A percentile compares a stretch with the other conserved stretches of the same genome.
Conservation (phyloP, 1,139 yeast species). For the Diutina mesorugosa region DNA sequence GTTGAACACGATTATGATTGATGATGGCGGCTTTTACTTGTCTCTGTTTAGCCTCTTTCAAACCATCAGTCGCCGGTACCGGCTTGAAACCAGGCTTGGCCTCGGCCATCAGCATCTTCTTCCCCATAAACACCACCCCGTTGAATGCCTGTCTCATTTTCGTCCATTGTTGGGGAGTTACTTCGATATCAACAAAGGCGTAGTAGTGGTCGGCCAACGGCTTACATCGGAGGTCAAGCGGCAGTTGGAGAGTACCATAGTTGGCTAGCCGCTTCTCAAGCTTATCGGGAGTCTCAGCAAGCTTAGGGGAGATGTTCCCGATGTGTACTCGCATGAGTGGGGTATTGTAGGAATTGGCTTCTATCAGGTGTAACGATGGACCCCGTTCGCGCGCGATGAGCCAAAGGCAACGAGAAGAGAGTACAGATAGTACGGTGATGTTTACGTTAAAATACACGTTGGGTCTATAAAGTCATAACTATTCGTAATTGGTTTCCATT, state of each 20-base stretch:
- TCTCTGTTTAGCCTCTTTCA: conserved; percentile 7
- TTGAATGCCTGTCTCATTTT: conserved; percentile 45
- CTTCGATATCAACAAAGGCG: conserved; percentile 52
- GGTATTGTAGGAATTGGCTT: not conserved
- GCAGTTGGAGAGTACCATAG: conserved; percentile 32
- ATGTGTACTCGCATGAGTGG: conserved; percentile 31
- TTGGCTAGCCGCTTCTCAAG: conserved; percentile 34
- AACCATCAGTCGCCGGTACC: conserved; percentile 10
- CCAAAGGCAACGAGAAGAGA: no score
- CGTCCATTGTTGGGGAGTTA: conserved; percentile 29
- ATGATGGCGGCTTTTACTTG: conserved; percentile 19
- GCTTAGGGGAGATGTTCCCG: conserved; percentile 48
- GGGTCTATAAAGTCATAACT: not conserved
- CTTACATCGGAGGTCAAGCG: conserved; percentile 38
- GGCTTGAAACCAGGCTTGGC: conserved; percentile 25
- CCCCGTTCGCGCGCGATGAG: not conserved
- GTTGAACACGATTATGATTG: conserved; percentile 27
- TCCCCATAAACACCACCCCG: conserved; percentile 67
- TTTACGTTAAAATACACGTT: not conserved
- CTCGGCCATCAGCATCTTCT: conserved; percentile 39
- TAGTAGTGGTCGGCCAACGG: conserved; percentile 38
- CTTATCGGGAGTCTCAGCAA: conserved; percentile 30
- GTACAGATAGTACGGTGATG: no score
- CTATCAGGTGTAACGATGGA: no score
- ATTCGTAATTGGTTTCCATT: not conserved